Percentiles rank a stretch among this genome's conserved stretches.
phyloP scores from a whole-genome alignment of 2,329 filamentous ascomycete genomes.

The Lecanicillium sp. region DNA sequence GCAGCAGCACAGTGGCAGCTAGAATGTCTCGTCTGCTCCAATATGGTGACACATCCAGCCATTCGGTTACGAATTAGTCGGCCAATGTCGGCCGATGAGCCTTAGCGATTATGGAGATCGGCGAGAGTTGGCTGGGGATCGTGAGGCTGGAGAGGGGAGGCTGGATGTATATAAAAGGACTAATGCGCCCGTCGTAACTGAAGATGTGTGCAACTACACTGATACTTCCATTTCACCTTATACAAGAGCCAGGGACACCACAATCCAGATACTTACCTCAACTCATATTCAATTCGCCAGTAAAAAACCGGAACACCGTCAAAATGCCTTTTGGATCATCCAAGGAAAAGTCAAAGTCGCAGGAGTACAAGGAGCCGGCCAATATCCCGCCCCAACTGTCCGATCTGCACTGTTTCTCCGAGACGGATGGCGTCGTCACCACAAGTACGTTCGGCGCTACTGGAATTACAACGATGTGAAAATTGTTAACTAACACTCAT shows the following conservation, averaged over 20 bases:
- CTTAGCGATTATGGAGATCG: too few relatives aligned
- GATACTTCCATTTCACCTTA: too few relatives aligned
- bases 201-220: too few relatives aligned
- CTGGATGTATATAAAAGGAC: slow-evolving; percentile 3
- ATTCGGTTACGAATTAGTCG: not conserved
- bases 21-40: not conserved
- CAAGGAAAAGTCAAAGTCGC: slow-evolving; percentile 15
- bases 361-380: slow-evolving; percentile 21
- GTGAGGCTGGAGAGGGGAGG: not conserved
- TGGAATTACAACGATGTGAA: not conserved
- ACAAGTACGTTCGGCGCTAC: slow-evolving; percentile 31
- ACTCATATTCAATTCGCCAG: too few relatives aligned
- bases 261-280: too few relatives aligned
- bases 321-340: not conserved
- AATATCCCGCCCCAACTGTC: slow-evolving; percentile 32
- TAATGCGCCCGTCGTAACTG: not conserved
- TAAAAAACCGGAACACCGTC: too few relatives aligned
- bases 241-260: too few relatives aligned
- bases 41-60: not conserved
- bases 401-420: slow-evolving; percentile 51
- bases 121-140: not conserved
- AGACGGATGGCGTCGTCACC: slow-evolving; percentile 54
- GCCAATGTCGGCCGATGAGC: too few relatives aligned
- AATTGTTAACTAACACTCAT: not conserved
- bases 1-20: too few relatives aligned